These are phyloP conservation scores for Leucogyrophana mollusca DNA, from an alignment of 768 basidiomycete species.

Conservation along the genomic window DNA sequence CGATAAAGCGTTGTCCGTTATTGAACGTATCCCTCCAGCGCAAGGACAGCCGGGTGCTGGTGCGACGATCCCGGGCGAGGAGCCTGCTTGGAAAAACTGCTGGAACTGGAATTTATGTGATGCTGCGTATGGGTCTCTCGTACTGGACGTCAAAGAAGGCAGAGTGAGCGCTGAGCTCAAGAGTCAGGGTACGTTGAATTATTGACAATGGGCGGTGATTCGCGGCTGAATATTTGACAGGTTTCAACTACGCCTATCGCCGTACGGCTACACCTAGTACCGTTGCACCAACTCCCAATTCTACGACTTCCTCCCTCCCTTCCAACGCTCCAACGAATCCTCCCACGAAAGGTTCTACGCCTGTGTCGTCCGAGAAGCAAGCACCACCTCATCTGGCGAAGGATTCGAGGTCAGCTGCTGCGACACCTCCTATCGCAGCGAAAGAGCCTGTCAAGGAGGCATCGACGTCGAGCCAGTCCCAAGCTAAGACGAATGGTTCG, in stretches of 20 bases:
- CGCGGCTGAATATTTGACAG: constrained; percentile 45
- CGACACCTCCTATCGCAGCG: constrained; percentile 28
- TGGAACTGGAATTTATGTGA: constrained; percentile 99
- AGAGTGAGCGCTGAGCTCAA: constrained; percentile 89
- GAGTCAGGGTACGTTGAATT: constrained; percentile 70
- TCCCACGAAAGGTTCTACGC: constrained; percentile 32
- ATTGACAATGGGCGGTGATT: background rate
- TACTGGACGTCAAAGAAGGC: constrained; percentile 90
- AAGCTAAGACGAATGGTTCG: constrained; percentile 31
- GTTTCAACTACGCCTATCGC: constrained; percentile 96
- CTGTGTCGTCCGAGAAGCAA: constrained; percentile 35
- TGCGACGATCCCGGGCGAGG: constrained; percentile 64
- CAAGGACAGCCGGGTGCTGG: constrained; percentile 37
- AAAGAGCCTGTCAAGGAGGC: constrained; percentile 32
- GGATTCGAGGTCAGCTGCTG: constrained; percentile 34
- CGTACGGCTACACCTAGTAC: constrained; percentile 59
- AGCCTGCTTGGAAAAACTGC: constrained; percentile 97
- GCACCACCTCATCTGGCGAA: constrained; percentile 24
- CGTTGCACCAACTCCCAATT: constrained; percentile 56
- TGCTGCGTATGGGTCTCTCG: constrained; percentile 86
- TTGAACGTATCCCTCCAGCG: constrained; percentile 72
- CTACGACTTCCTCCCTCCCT: constrained; percentile 51
- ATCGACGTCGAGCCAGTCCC: constrained; percentile 31
- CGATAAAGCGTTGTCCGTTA: constrained; percentile 84
- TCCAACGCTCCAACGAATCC: constrained; percentile 30